A percentile compares a stretch with the other conserved stretches of the same genome.
Evolutionary conservation across 116 monocot genomes (phyloP).

Genomic region (Trichopus zeylanicus): DNA sequence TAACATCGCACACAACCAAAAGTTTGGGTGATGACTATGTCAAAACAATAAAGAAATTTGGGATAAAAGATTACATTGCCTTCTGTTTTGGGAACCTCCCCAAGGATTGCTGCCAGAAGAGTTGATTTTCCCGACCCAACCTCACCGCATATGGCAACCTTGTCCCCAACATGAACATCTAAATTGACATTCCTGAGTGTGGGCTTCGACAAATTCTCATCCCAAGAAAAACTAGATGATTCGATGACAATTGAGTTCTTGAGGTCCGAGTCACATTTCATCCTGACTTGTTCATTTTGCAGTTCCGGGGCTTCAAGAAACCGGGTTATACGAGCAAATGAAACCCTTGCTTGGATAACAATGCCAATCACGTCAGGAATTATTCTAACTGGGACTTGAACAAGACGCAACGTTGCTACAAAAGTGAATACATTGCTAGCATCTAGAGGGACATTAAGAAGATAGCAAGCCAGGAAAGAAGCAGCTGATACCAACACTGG

Average conservation of each 20-base stretch:
- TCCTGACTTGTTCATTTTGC: slow-evolving; percentile 27
- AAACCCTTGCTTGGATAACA: slow-evolving; percentile 86
- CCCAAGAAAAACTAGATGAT: slow-evolving; percentile 73
- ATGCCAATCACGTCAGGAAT: slow-evolving; percentile 81
- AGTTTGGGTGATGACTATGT: too few species aligned
- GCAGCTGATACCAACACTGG: slow-evolving; percentile 74
- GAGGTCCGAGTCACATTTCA: slow-evolving; percentile 4
- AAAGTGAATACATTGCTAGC: slow-evolving; percentile 87
- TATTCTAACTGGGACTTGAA: slow-evolving; percentile 75
- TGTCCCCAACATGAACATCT: slow-evolving; percentile 42
- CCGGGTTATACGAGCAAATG: slow-evolving; percentile 47
- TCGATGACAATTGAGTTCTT: slow-evolving; percentile 39
- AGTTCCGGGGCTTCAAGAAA: slow-evolving; percentile 79
- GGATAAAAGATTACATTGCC: slow-evolving; percentile 46
- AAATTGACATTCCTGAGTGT: slow-evolving; percentile 54
- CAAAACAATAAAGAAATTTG: too few species aligned
- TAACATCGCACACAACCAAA: too few species aligned
- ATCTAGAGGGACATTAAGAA: slow-evolving; percentile 55
- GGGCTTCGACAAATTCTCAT: slow-evolving; percentile 32
- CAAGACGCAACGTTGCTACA: slow-evolving; percentile 73
- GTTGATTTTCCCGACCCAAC: slow-evolving; percentile 92
- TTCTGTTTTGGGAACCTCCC: slow-evolving; percentile 57
- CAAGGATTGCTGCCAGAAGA: slow-evolving; percentile 72
- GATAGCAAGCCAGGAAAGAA: slow-evolving; percentile 67
- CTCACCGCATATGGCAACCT: slow-evolving; percentile 91